These are phyloP conservation scores for Rutidosis leptorrhynchoides DNA, from an alignment of 129 eudicot species.

Conservation along the genomic window DNA sequence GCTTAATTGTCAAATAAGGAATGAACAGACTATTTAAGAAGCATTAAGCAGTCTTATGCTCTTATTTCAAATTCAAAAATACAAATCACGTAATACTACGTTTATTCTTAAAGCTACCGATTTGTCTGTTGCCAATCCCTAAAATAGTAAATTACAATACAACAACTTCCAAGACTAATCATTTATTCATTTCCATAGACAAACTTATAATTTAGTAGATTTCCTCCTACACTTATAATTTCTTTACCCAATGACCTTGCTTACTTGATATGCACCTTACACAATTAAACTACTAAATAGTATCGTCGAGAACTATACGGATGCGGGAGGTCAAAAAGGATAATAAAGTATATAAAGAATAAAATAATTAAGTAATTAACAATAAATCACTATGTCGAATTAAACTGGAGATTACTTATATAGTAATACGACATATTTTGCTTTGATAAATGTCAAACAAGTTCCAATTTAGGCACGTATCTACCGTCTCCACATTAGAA, in stretches of 20 bases:
- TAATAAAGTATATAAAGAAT: too few relatives aligned
- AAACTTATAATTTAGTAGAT: neutral
- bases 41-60: neutral
- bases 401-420: neutral
- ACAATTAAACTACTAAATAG: neutral
- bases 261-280: neutral
- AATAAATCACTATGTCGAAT: neutral
- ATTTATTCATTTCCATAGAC: neutral
- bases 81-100: neutral
- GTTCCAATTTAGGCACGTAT: neutral
- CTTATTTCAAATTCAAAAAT: neutral
- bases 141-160: neutral
- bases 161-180: neutral
- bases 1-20: too few relatives aligned
- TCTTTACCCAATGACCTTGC: neutral
- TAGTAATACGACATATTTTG: neutral
- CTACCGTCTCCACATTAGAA: neutral
- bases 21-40: neutral
- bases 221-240: too few relatives aligned
- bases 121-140: neutral
- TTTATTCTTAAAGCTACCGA: neutral
- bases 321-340: neutral
- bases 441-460: slow-evolving; percentile 1
- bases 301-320: neutral
- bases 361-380: too few relatives aligned